Evolutionary conservation across 495 filamentous ascomycete genomes (phyloP), one percentile per base, ranked within the genome.

Genomic region (Usnea hakonensis): DNA sequence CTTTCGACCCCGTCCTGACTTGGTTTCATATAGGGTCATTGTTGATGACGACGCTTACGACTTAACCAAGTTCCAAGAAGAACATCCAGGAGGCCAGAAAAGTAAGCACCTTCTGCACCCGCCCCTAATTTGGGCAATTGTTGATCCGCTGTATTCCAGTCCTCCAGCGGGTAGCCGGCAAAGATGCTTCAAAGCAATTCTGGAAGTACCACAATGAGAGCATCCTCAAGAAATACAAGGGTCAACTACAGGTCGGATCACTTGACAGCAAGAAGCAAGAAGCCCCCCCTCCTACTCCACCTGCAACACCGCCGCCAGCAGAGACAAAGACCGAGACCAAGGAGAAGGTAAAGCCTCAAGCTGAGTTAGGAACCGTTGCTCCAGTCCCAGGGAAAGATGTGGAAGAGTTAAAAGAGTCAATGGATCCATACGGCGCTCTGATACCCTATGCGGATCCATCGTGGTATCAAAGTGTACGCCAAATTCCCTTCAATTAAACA

Each of bases 201-300:
- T 99, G 94, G 94, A 99, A 97, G 76, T 97, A 98, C 74, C 94
- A 98, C 81, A 98, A 96, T 69, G 85, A 88, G 68, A 83, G 87
- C 58, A 90, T 97, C 65, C 81, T 97, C 67, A 97, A 97, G 79
- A 98, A 97, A 74, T 97, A 91, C 81, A 87, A 94, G 77, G 75
- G 83, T 33, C 80, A 90, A 72, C 83, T 99, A 56, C 88, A 91
- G 71, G 82, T 99, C 69, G 94, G 94, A 44, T 96, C 91, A 1
- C 76, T 99, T 66, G 86, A 97, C 71, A 86, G 84, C 70, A 97
- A 97, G 78, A 87, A 88, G 69, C 79, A 82, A 68, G 76, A 76
- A 8, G 74, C 79, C 26, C 82, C 79, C 23, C 75, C 79, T 9
- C 75, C 82, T 36, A 76, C 81, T 17, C 77, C 83, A 19, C 75